Evolutionary conservation across 2,329 filamentous ascomycete species (phyloP), one percentile per base, ranked within the genome.

Genomic region (Colletotrichum theobromicola): DNA sequence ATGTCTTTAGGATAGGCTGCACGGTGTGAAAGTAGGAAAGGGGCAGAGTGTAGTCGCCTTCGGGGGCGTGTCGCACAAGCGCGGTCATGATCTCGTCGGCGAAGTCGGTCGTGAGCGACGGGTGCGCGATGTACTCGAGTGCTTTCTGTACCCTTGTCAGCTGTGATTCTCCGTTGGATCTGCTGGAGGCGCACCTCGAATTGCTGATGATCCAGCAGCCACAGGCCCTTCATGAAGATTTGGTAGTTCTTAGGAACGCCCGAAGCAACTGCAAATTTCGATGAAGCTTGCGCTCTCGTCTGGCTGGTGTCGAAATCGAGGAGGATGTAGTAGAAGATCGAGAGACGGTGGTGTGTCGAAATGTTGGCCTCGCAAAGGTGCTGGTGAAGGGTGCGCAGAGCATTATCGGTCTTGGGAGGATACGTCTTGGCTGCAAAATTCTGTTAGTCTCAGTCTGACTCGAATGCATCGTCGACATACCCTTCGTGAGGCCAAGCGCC

Each of bases 291-390:
- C 21, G 88, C 83, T 5, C 88, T 87, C 24, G 87, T 87, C 66
- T 89, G 87, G 32, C 85, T 83, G 50, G 86, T 84, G 79, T 93
- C 90, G 80, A 93, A 90, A 82, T 97, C 94, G 79, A 95, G 93
- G 4, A 97, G 89, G 50, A 97, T 87, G 82, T 97, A 98, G 87
- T 94, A 97, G 77, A 97, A 88, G 62, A 97, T 89, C 21, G 95
- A 94, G 77, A 95, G 91, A 82, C 96, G 96, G 85, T 96, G 93
- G 82, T 96, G 93, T 68, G 91, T 88, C 9, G 93, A 90, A 78
- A 93, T 91, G 63, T 86, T 86, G 68, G 86, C 90, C 30, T 91
- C 88, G 81, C 92, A 90, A 76, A 98, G 92, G 74, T 92, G 90
- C 75, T 91, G 87, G 83, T 96, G 93, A 7, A 97, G 88, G 50